Evolutionary conservation across 148 eudicot genomes (phyloP), one percentile per base, ranked within the genome.

Genomic region (Nepenthes mirabilis): DNA sequence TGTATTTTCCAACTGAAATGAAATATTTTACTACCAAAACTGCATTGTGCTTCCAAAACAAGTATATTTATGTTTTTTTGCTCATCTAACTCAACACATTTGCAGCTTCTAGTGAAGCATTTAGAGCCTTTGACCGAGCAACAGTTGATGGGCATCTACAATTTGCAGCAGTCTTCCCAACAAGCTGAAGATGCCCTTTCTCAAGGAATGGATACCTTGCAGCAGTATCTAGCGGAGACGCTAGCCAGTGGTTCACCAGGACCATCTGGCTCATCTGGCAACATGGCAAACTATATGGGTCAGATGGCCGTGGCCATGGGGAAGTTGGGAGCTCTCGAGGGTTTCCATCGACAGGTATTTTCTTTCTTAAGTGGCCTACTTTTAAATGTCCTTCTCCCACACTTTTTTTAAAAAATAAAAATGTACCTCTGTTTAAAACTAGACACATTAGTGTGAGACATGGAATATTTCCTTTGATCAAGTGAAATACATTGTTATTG

Each of bases 291-390:
- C 70, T 91, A 91, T 63, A 91, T 91, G 96, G 98, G 98, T 65
- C 97, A 91, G 66, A 91, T 91, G 97, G 97, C 97, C 37, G 80
- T 87, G 93, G 97, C 97, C 35, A 93, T 93, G 98, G 98, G 98
- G n/a, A 93, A 93, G 72, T 67, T 93, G 59, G 98, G 98, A 60
- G 83, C 98, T 57, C 91, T 93, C 1, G 96, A 93, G 68, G 86
- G 91, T 40, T 93, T 93, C 58, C 79, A 88, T 23, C 94, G 91
- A 63, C 98, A 93, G 98, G 98, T 88, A 72, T 45, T 37, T 47
- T 65, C 59, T 14, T 7, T 33, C 9, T 14, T 52, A 12, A n/a
- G 5, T 14, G 7, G 6, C 52, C 10, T 49, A 12, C 11, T 3
- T 49, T 5, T 49, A 11, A 11, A 5, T 49, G 6, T 40, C 8